Base-by-base conservation (phyloP, 805 yeast genomes). In the Metschnikowia koreensis region DNA sequence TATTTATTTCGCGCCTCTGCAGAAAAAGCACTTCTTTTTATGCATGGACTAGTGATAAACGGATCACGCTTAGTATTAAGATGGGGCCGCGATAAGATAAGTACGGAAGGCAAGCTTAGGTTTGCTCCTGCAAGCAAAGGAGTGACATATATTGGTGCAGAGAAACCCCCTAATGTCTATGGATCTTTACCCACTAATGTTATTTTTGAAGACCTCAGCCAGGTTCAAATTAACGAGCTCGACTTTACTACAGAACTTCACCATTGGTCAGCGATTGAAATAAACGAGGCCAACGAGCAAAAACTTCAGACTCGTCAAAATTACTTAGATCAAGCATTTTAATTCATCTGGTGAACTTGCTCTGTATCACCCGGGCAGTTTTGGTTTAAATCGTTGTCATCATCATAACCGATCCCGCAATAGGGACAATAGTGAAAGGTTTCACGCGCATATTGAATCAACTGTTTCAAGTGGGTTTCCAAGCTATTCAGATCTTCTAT, bases 1-100 rank as follows among this genome's bases (percentile, higher is more conserved):
- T 74, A 59, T 51, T 58, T 62, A 28, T 56, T 61, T 9, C 63
- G 79, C 29, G 53, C 63, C 6, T 61, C 70, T 7, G 78, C 79
- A 1, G 76, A 74, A 50, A 42, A 55, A 7, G 79, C 79, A 1
- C 45, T 74, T n/a, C 41, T 70, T 10, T 60, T 60, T 38, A 54
- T 70, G 61, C 63, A 70, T 53, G 74, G 75, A 0, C 36, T 58
- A 9, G 53, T 52, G 15, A 60, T 71, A 6, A 65, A 66, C 50
- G 75, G 65, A 13, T 59, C 68, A 47, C 54, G 67, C 16, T 41
- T 73, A 12, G 50, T 50, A 11, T 59, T 72, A 2, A 55, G 63
- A 11, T 73, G 77, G 77, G 75, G 73, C 6, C 45, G 62, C 46
- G 56, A 53, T 33, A 63, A 60, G 17, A 46, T 46, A 7, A 46